Evolutionary conservation across 202 grass and related monocot genomes (phyloP), one percentile per base, ranked within the genome.

Genomic region (Eragrostis tef): DNA sequence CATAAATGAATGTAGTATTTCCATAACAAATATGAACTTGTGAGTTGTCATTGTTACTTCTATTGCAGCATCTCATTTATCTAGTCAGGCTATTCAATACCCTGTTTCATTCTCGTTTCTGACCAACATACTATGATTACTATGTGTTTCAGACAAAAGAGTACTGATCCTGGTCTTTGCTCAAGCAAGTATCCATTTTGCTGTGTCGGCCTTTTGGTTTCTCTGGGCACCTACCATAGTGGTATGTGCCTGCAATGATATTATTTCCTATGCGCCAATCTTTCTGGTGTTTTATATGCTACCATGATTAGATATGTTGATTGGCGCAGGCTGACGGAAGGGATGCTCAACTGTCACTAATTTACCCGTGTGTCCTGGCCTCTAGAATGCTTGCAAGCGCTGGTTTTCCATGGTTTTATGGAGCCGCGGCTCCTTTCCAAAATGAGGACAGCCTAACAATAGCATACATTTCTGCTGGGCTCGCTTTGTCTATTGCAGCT

Each of bases 141-240:
- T 82, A 46, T 59, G 14, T 89, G 45, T 90, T 74, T 78, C 90
- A 98, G 95, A 98, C 78, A 95, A 98, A 88, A 94, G 85, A 86
- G 91, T 93, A 65, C 76, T 92, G 83, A 85, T 84, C 77, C 84
- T 98, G 64, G 84, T 83, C 49, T 93, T 91, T 73, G 87, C 95
- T 90, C 92, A 98, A 91, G 82, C 88, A 78, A 91, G 92, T 74
- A 88, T 98, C 70, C 87, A 95, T 88, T 95, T 95, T 45, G 84
- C 96, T 73, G 42, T 89, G 54, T 83, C 80, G 70, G 81, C 88
- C 19, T 91, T 93, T 90, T 98, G 88, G 92, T 88, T 98, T 60
- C 87, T 98, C 60, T 98, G 96, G 96, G 90, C 92, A 86, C 96
- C 96, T 73, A 88, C 67, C 22, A 93, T 98, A 83, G 85, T 99